phyloP scores from a whole-genome alignment of 148 eudicot species.

The Pharnaceum exiguum region DNA sequence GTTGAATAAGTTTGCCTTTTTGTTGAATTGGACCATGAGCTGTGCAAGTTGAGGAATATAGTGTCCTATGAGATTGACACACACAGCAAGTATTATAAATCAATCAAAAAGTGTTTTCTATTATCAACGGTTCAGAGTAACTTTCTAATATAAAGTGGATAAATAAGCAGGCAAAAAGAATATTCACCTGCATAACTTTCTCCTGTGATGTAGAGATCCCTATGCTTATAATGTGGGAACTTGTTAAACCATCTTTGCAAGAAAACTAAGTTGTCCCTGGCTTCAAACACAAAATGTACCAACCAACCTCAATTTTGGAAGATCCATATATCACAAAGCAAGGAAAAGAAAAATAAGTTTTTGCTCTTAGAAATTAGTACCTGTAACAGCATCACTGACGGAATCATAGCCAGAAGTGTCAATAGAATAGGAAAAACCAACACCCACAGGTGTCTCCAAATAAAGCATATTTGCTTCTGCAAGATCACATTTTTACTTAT shows the following conservation, averaged over 20 bases:
- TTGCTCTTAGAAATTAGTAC: constrained; percentile 22
- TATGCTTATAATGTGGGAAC: constrained; percentile 70
- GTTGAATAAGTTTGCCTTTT: constrained; percentile 58
- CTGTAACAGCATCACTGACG: constrained; percentile 79
- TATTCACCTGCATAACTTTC: constrained; percentile 95
- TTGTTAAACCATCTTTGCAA: constrained; percentile 80
- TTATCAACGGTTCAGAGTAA: neutral
- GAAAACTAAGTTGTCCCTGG: constrained; percentile 85
- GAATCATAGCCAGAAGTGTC: constrained; percentile 56
- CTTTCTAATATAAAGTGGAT: neutral
- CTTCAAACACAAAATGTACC: constrained; percentile 31
- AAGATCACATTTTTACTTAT: constrained; percentile 10
- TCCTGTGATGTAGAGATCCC: constrained; percentile 79
- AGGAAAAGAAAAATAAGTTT: neutral
- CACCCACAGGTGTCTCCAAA: constrained; percentile 92
- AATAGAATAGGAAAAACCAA: constrained; percentile 84
- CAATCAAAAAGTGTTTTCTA: neutral
- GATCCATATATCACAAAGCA: neutral
- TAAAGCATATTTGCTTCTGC: constrained; percentile 95
- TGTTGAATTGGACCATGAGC: constrained; percentile 66
- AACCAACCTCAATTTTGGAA: constrained; percentile 10
- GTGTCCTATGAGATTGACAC: constrained; percentile 49
- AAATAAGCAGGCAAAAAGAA: neutral
- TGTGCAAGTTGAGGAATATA: constrained; percentile 94
- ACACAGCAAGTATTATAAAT: constrained; percentile 1